These are phyloP conservation scores for Botrytis deweyae DNA, from an alignment of 2,329 filamentous ascomycete species.

Conservation along the genomic window DNA sequence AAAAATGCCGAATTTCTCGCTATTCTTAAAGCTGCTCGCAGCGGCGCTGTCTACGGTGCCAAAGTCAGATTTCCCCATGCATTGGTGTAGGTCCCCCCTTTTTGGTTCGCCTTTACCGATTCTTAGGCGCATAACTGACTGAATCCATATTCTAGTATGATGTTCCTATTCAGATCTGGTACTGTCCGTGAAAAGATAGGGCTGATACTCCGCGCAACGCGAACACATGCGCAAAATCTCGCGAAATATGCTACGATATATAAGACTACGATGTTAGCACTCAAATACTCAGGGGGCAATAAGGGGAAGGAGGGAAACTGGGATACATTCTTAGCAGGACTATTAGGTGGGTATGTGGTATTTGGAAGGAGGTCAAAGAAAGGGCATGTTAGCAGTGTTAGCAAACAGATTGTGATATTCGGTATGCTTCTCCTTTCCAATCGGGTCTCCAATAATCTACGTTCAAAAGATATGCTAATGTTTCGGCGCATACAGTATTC, in stretches of 20 bases:
- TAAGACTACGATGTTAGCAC: conserved; percentile 75
- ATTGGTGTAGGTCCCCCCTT: conserved; percentile 63
- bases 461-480: background rate
- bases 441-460: background rate
- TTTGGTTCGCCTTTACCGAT: background rate
- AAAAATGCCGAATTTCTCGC: conserved; percentile 81
- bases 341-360: conserved; percentile 87
- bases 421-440: conserved; percentile 27
- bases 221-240: conserved; percentile 87
- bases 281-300: conserved; percentile 61
- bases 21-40: conserved; percentile 88
- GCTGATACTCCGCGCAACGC: conserved; percentile 81
- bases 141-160: conserved; percentile 64
- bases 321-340: conserved; percentile 82
- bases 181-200: conserved; percentile 73
- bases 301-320: conserved; percentile 68
- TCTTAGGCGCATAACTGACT: background rate
- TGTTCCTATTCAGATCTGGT: conserved; percentile 92
- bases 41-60: conserved; percentile 93
- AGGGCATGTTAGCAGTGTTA: conserved; percentile 74
- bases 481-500: conserved; percentile 57
- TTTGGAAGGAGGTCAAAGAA: conserved; percentile 71
- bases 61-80: conserved; percentile 99
- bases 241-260: conserved; percentile 90
- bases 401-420: conserved; percentile 97